phyloP scores from a whole-genome alignment of 306 rosid species.

The Trifolium subterraneum region DNA sequence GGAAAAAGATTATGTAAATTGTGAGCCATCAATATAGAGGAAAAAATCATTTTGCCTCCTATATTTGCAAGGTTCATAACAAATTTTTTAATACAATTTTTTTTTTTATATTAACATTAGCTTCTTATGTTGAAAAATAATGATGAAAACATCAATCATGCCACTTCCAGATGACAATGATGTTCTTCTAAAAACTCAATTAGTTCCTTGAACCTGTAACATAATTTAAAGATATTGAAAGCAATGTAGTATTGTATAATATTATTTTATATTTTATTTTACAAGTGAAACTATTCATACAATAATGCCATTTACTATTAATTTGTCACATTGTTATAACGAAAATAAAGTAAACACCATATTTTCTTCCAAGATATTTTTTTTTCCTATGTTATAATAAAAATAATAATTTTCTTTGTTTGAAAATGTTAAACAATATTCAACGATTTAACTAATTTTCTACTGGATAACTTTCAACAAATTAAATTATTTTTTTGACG shows the following conservation, averaged over 20 bases:
- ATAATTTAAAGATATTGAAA: conserved; percentile 16
- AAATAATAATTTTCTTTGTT: conserved; percentile 1
- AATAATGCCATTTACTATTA: neutral
- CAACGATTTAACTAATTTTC: neutral
- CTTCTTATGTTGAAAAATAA: conserved; percentile 32
- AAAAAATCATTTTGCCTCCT: neutral
- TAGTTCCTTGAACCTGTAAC: neutral
- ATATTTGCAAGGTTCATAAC: neutral
- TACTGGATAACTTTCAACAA: conserved; percentile 11
- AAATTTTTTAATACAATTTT: neutral
- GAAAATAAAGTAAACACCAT: neutral
- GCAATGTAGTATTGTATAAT: neutral
- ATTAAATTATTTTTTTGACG: too few relatives aligned
- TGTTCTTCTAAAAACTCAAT: conserved; percentile 2
- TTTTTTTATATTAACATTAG: neutral
- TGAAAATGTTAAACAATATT: conserved; percentile 29
- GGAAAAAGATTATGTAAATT: neutral
- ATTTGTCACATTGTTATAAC: neutral
- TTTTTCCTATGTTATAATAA: neutral
- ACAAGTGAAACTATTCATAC: neutral
- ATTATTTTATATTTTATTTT: neutral
- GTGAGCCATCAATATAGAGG: neutral
- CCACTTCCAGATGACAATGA: conserved; percentile 12
- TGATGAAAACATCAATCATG: neutral
- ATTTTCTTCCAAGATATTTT: neutral